phyloP scores from a whole-genome alignment of 805 yeast genomes.

The Peterozyma toletana region DNA sequence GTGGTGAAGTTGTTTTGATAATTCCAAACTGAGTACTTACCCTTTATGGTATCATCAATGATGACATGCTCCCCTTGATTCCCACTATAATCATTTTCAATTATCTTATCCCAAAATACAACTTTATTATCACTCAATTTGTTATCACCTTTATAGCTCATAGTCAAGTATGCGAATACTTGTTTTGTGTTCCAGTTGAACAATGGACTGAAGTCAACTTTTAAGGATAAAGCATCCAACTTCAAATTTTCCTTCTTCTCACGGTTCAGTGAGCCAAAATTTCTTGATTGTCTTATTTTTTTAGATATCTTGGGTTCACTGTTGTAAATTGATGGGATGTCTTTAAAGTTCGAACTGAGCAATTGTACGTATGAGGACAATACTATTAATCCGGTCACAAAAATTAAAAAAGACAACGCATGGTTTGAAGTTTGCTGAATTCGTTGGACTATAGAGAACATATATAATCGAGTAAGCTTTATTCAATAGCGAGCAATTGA shows the following conservation, averaged over 20 bases:
- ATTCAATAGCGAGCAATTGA: no score
- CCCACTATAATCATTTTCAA: slow-evolving; percentile 24
- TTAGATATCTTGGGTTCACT: slow-evolving; percentile 14
- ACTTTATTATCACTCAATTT: slow-evolving; percentile 46
- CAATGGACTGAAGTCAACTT: slow-evolving; percentile 65
- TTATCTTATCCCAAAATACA: slow-evolving; percentile 87
- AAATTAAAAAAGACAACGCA: slow-evolving; percentile 42
- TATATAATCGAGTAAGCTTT: slow-evolving; percentile 6
- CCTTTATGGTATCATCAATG: slow-evolving; percentile 40
- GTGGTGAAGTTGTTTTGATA: slow-evolving; percentile 52
- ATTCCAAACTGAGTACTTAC: slow-evolving; percentile 89
- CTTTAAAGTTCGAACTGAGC: slow-evolving; percentile 11
- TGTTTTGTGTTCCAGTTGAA: slow-evolving; percentile 98
- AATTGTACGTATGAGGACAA: slow-evolving; percentile 22
- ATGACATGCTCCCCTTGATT: slow-evolving; percentile 50
- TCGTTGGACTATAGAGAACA: slow-evolving; percentile 36
- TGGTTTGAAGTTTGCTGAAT: slow-evolving; percentile 46
- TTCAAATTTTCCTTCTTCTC: slow-evolving; percentile 72
- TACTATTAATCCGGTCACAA: slow-evolving; percentile 27
- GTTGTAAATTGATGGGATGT: slow-evolving; percentile 17
- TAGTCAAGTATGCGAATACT: slow-evolving; percentile 85
- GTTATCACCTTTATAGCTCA: slow-evolving; percentile 58
- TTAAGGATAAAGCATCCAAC: slow-evolving; percentile 59
- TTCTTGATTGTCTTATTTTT: slow-evolving; percentile 11
- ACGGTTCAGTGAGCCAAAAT: slow-evolving; percentile 53